Evolutionary conservation across 2,329 filamentous ascomycete species (phyloP).

Genomic region (Alternaria ethzedia): DNA sequence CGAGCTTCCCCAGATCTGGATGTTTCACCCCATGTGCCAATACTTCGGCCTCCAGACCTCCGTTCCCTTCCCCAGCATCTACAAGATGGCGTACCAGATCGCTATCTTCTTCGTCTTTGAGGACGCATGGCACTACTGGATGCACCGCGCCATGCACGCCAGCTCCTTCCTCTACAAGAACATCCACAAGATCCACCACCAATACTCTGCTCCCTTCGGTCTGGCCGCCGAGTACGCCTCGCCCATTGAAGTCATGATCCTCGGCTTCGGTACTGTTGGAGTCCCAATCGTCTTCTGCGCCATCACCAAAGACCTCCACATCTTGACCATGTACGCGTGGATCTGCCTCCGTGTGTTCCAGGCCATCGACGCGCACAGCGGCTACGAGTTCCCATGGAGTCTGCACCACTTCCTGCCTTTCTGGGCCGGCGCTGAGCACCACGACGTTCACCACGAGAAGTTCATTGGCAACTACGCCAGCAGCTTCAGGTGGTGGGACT

Average conservation of each 20-base stretch:
- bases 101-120: slow-evolving; percentile 93
- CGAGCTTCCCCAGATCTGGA: slow-evolving; percentile 97
- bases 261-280: slow-evolving; percentile 85
- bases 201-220: slow-evolving; percentile 96
- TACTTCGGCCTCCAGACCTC: slow-evolving; percentile 87
- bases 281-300: slow-evolving; percentile 83
- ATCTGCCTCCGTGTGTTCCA: slow-evolving; percentile 93
- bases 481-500: slow-evolving; percentile 99
- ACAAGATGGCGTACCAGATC: slow-evolving; percentile 91
- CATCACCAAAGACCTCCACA: slow-evolving; percentile 85
- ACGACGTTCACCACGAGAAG: slow-evolving; percentile 96
- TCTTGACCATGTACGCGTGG: slow-evolving; percentile 98
- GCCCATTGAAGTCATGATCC: slow-evolving; percentile 93
- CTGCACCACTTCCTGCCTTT: slow-evolving; percentile 94
- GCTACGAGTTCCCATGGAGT: slow-evolving; percentile 98
- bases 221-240: slow-evolving; percentile 97
- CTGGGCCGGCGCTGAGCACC: slow-evolving; percentile 97
- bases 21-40: slow-evolving; percentile 96
- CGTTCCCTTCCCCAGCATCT: slow-evolving; percentile 85
- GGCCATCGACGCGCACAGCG: slow-evolving; percentile 95
- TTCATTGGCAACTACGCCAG: slow-evolving; percentile 98
- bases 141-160: slow-evolving; percentile 90
- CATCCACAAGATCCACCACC: slow-evolving; percentile 99
- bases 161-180: slow-evolving; percentile 87
- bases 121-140: slow-evolving; percentile 98